Evolutionary conservation across 768 basidiomycete species (phyloP), one percentile per base, ranked within the genome.

Genomic region (Podaxis mareebaensis): DNA sequence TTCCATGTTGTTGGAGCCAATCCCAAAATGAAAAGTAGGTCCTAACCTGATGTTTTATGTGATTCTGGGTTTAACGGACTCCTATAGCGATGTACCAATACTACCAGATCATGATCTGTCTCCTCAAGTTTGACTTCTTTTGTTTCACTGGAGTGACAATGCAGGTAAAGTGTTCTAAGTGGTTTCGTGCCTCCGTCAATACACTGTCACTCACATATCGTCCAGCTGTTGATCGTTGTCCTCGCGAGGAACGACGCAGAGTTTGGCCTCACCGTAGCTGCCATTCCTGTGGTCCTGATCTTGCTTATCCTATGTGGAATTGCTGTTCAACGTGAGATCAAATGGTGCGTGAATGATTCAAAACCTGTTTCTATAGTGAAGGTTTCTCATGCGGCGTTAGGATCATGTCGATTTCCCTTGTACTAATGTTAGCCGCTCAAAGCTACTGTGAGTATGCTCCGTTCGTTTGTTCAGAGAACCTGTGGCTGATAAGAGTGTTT

Each of bases 121-220:
- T 95, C 58, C 84, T 95, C 68, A 95, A 93, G 72, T 93, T 95
- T 73, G 92, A 95, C 74, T 95, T 93, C 74, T 95, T 95, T 78
- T 86, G 84, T 73, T 94, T 95, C 71, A 81, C 83, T 22, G 93
- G 89, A n/a, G 88, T 94, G 26, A 93, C 92, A 2, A 93, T 93
- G 84, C 93, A 95, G 85, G 92, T 85, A 56, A 39, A 68, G 44
- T 8, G 15, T n/a, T n/a, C 8, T 24, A 11, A 26, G 4, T 22
- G 7, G 11, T 52, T 8, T 36, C 30, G 10, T 26, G 17, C 28
- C 33, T 52, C 13, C 17, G 8, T 33, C 33, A 28, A 38, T 38
- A 26, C 15, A 44, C 56, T 5, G 6, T 52, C 51, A 51, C 22
- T 52, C 57, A 22, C 30, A 17, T 53, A 2, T 36, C 17, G 12